A percentile compares a stretch with the other conserved stretches of the same genome.
phyloP scores from a whole-genome alignment of 2,329 filamentous ascomycete genomes.

The Sphaerulina vaccinii region DNA sequence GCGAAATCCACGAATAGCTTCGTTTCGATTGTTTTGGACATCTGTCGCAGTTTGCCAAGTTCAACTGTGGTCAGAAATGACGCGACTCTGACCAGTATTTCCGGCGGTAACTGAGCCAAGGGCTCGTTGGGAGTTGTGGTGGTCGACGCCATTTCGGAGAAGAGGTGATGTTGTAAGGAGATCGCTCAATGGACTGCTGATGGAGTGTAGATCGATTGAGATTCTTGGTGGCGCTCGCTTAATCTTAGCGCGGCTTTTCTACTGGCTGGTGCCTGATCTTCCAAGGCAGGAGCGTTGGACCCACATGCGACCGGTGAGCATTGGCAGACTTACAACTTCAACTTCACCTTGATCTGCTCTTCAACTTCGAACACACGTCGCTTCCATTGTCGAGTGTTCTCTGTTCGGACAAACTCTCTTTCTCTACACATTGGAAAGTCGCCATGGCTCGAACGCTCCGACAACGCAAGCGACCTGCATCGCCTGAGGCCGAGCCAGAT shows the following conservation, averaged over 20 bases:
- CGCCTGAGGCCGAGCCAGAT: slow-evolving; percentile 15
- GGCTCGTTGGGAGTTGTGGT: not conserved
- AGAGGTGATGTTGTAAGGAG: not conserved
- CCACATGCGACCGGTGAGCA: no score
- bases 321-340: no score
- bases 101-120: slow-evolving; percentile 45
- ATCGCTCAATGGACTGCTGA: not conserved
- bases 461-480: slow-evolving; percentile 16
- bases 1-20: slow-evolving; percentile 57
- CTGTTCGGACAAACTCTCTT: no score
- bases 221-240: no score
- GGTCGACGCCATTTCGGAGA: not conserved
- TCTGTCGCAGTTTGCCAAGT: slow-evolving; percentile 51
- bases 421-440: no score
- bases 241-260: not conserved
- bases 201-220: no score
- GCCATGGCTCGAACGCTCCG: slow-evolving; percentile 14
- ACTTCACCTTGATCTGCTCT: no score
- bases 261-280: not conserved
- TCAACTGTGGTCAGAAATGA: slow-evolving; percentile 55
- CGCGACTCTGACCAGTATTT: slow-evolving; percentile 59
- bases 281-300: not conserved
- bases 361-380: no score
- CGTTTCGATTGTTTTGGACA: slow-evolving; percentile 56
- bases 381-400: no score